A percentile compares a stretch with the other conserved stretches of the same genome.
phyloP scores from a whole-genome alignment of 768 basidiomycete genomes.

The Mycena amicta region DNA sequence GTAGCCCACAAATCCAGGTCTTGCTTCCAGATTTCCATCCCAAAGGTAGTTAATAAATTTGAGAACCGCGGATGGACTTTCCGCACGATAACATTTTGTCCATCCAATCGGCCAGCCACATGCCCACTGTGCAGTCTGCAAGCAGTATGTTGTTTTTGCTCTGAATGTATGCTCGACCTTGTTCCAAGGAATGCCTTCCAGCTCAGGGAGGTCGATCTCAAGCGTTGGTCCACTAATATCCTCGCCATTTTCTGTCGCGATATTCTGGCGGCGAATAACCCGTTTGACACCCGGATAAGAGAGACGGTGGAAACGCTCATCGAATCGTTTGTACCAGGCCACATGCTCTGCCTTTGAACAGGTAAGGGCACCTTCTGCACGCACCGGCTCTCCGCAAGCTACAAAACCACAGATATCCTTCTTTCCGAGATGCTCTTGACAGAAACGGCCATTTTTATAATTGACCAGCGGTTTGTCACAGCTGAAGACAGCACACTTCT shows the following conservation, averaged over 20 bases:
- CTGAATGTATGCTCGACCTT: neutral
- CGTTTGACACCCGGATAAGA: neutral
- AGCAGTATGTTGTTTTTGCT: neutral
- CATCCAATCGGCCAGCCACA: neutral
- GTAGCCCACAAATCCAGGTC: neutral
- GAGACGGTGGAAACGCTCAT: neutral
- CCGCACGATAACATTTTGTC: neutral
- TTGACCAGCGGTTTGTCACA: conserved; percentile 28
- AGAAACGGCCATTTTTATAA: conserved; percentile 35
- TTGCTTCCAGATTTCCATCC: neutral
- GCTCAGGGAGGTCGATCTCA: neutral
- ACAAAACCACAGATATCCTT: neutral
- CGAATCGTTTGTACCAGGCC: neutral
- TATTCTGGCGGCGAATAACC: neutral
- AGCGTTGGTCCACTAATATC: neutral
- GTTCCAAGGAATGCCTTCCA: neutral
- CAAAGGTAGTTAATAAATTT: neutral
- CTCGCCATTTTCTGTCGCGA: neutral
- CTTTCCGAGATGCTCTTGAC: conserved; percentile 21
- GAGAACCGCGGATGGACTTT: neutral
- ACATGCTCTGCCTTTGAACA: neutral
- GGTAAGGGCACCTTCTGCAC: neutral
- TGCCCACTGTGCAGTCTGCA: neutral
- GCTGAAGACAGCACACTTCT: conserved; percentile 27
- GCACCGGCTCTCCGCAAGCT: neutral